phyloP scores from a whole-genome alignment of 1,139 yeast genomes.

The Taphrina flavorubra region DNA sequence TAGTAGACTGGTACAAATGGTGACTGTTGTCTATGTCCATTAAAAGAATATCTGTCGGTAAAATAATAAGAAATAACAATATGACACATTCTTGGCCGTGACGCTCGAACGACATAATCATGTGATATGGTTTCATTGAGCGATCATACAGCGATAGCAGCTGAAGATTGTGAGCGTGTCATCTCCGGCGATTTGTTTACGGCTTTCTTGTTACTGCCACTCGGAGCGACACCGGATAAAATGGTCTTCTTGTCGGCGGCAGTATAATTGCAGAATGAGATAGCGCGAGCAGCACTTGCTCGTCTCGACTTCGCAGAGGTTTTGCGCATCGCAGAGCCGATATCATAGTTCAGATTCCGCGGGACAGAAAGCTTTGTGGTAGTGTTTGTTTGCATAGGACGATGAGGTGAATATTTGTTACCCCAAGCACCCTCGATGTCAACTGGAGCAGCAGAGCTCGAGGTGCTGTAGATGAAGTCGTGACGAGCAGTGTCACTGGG shows the following conservation, averaged over 20 bases:
- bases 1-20: no score
- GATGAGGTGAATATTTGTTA: slow-evolving; percentile 11
- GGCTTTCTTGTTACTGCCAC: slow-evolving; percentile 38
- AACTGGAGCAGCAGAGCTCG: not conserved
- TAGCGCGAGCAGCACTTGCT: slow-evolving; percentile 17
- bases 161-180: slow-evolving; percentile 9
- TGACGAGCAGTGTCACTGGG: not conserved
- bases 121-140: not conserved
- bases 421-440: slow-evolving; percentile 21
- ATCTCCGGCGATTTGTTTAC: slow-evolving; percentile 11
- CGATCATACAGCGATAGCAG: slow-evolving; percentile 51
- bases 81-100: not conserved
- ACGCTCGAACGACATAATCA: not conserved
- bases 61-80: slow-evolving; percentile 2
- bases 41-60: not conserved
- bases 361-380: not conserved
- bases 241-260: slow-evolving; percentile 41
- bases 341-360: slow-evolving; percentile 8
- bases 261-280: slow-evolving; percentile 41
- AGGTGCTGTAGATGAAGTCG: slow-evolving; percentile 1
- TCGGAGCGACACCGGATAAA: slow-evolving; percentile 42
- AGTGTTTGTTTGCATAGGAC: not conserved
- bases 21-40: not conserved
- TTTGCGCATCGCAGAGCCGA: slow-evolving; percentile 12
- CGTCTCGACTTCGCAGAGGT: not conserved